phyloP scores from a whole-genome alignment of 2,329 filamentous ascomycete species.

The Penicillium nordicum region DNA sequence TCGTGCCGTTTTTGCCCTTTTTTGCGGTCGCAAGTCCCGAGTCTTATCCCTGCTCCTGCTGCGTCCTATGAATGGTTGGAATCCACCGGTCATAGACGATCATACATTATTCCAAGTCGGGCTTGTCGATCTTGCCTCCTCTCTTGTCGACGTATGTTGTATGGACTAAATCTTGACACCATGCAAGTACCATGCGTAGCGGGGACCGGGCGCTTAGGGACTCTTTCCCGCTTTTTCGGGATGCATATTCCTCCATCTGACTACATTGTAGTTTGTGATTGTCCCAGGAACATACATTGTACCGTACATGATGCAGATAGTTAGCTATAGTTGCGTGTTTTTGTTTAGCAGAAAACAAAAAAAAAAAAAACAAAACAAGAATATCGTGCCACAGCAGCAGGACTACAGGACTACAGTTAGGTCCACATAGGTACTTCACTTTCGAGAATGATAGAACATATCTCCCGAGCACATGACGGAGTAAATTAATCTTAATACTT shows the following conservation, averaged over 20 bases:
- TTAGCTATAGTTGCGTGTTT: not conserved
- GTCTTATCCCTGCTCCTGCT: not conserved
- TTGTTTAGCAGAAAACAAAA: not conserved
- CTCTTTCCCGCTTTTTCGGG: slow-evolving; percentile 1
- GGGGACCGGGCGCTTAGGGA: not conserved
- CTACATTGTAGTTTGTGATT: not conserved
- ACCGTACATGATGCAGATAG: not conserved
- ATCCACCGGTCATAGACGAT: not conserved
- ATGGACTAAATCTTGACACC: slow-evolving; percentile 5
- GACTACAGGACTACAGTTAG: not conserved
- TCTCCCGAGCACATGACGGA: not conserved
- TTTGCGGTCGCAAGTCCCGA: slow-evolving; percentile 2
- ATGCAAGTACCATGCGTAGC: slow-evolving; percentile 18
- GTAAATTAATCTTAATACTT: not conserved
- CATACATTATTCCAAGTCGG: not conserved
- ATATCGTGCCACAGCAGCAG: not conserved
- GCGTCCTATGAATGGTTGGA: slow-evolving; percentile 9
- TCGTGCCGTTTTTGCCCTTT: slow-evolving; percentile 12
- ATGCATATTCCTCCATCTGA: slow-evolving; percentile 3
- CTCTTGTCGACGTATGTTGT: not conserved
- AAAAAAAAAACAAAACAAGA: not conserved
- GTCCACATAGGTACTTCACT: not conserved
- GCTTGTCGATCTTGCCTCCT: slow-evolving; percentile 12
- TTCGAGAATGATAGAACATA: not conserved
- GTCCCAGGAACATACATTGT: not conserved